phyloP scores from a whole-genome alignment of 345 rosid species.

The Sonneratia alba region DNA sequence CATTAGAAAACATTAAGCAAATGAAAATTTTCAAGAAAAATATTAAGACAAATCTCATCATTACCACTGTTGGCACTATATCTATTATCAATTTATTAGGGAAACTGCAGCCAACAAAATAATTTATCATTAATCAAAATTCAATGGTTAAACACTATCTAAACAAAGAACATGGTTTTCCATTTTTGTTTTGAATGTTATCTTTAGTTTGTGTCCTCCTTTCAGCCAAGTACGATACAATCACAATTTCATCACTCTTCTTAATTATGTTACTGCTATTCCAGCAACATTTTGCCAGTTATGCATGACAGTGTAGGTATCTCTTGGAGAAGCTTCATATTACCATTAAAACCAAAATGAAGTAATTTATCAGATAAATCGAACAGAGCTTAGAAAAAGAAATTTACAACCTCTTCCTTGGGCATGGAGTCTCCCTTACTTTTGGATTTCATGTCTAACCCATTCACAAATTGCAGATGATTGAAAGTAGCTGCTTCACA shows the following conservation, averaged over 20 bases:
- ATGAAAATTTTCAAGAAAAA: background rate
- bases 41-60: background rate
- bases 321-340: background rate
- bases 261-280: background rate
- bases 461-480: constrained; percentile 19
- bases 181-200: too few relatives aligned
- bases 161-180: background rate
- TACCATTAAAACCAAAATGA: background rate
- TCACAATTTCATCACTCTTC: background rate
- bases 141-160: background rate
- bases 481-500: constrained; percentile 21
- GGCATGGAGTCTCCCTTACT: constrained; percentile 28
- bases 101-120: background rate
- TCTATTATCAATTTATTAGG: background rate
- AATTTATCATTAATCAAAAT: background rate
- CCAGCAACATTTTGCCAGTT: background rate
- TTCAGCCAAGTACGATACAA: background rate
- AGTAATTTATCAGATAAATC: background rate
- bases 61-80: background rate
- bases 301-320: background rate
- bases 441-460: constrained; percentile 26
- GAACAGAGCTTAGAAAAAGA: background rate
- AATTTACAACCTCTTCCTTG: constrained; percentile 41
- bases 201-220: background rate
- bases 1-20: background rate